These are phyloP conservation scores for Rhynchosporium secalis DNA, from an alignment of 2,329 filamentous ascomycete species.

Conservation along the genomic window DNA sequence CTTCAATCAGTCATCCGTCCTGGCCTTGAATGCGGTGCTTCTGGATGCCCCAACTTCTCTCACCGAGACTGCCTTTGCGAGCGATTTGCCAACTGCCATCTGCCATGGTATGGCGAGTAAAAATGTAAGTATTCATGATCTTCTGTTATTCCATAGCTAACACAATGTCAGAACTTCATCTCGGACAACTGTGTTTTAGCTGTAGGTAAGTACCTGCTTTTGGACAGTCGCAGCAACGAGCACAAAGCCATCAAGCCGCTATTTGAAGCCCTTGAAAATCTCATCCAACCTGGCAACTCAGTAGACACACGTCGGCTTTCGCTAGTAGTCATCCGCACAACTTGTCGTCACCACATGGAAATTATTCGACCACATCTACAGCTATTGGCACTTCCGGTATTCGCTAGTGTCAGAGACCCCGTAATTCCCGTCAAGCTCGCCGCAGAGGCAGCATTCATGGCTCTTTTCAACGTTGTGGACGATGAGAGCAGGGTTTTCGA, in stretches of 20 bases:
- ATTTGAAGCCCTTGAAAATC: slow-evolving; percentile 73
- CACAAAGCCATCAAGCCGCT: slow-evolving; percentile 79
- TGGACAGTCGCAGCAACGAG: slow-evolving; percentile 61
- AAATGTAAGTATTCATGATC: slow-evolving; percentile 56
- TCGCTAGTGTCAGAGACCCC: slow-evolving; percentile 83
- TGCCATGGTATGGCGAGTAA: slow-evolving; percentile 77
- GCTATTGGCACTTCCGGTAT: slow-evolving; percentile 79
- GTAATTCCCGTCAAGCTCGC: slow-evolving; percentile 95
- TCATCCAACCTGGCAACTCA: slow-evolving; percentile 75
- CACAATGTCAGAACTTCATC: slow-evolving; percentile 65
- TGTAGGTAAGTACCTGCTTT: slow-evolving; percentile 84
- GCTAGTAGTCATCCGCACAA: slow-evolving; percentile 83
- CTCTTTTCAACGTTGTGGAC: slow-evolving; percentile 86
- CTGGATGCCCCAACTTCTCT: slow-evolving; percentile 75
- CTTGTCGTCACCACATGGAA: slow-evolving; percentile 76
- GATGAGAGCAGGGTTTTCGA: slow-evolving; percentile 86
- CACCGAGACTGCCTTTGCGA: slow-evolving; percentile 62
- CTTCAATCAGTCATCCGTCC: slow-evolving; percentile 74
- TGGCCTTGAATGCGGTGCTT: slow-evolving; percentile 86
- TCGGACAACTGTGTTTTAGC: slow-evolving; percentile 87
- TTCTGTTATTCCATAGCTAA: slow-evolving; percentile 28
- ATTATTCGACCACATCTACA: slow-evolving; percentile 79
- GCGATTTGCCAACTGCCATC: slow-evolving; percentile 76
- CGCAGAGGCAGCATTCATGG: slow-evolving; percentile 90
- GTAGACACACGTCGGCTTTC: slow-evolving; percentile 82